phyloP scores from a whole-genome alignment of 805 yeast genomes.

The Pichia pseudocactophila region DNA sequence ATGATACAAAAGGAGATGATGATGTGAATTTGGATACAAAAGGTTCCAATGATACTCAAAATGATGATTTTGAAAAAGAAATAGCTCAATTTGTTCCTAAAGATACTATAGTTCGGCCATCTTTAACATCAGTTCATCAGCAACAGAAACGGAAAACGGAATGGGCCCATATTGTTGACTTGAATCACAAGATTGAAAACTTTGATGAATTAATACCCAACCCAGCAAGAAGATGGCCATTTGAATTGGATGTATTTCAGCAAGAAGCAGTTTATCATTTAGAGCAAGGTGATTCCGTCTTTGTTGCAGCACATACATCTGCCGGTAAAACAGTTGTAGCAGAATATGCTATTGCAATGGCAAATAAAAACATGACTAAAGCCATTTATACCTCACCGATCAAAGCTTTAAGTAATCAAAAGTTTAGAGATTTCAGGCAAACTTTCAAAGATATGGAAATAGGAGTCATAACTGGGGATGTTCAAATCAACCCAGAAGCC shows the following conservation, averaged over 20 bases:
- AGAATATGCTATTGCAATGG: slow-evolving; percentile 96
- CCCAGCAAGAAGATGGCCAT: slow-evolving; percentile 92
- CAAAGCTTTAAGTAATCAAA: slow-evolving; percentile 90
- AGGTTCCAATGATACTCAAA: slow-evolving; percentile 15
- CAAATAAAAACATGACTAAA: slow-evolving; percentile 90
- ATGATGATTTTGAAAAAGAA: slow-evolving; percentile 27
- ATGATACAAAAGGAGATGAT: slow-evolving; percentile 3
- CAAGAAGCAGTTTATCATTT: slow-evolving; percentile 94
- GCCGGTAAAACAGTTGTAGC: slow-evolving; percentile 99
- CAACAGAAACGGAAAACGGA: slow-evolving; percentile 30
- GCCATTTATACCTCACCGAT: slow-evolving; percentile 96
- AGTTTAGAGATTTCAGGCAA: slow-evolving; percentile 87
- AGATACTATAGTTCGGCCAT: slow-evolving; percentile 21
- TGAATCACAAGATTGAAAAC: slow-evolving; percentile 74
- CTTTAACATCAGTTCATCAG: slow-evolving; percentile 4
- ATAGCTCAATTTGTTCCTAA: slow-evolving; percentile 24
- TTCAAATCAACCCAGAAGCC: slow-evolving; percentile 96
- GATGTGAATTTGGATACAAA: not conserved
- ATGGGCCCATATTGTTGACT: slow-evolving; percentile 95
- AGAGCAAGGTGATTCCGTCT: slow-evolving; percentile 97
- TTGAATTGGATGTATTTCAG: slow-evolving; percentile 89
- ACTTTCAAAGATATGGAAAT: slow-evolving; percentile 86
- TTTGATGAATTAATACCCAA: slow-evolving; percentile 84
- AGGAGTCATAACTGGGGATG: slow-evolving; percentile 99
- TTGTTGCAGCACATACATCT: slow-evolving; percentile 97